phyloP scores from a whole-genome alignment of 345 rosid genomes.

The Acer saccharum region DNA sequence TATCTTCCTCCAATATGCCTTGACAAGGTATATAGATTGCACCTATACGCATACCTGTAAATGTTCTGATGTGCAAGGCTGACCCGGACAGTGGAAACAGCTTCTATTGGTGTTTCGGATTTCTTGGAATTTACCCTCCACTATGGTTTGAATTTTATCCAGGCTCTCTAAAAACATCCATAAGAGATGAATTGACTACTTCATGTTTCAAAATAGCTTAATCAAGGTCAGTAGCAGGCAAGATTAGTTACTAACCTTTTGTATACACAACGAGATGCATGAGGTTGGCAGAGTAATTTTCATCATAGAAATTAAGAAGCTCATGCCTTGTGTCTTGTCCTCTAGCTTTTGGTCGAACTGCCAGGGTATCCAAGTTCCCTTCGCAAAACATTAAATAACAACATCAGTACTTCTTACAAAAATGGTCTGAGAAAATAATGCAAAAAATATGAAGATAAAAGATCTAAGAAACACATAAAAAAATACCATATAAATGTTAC shows the following conservation, averaged over 20 bases:
- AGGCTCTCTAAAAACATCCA: slow-evolving; percentile 63
- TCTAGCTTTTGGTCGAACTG: slow-evolving; percentile 72
- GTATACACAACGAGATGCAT: slow-evolving; percentile 88
- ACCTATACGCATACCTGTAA: slow-evolving; percentile 57
- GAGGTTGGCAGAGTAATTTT: slow-evolving; percentile 85
- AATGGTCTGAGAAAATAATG: background rate
- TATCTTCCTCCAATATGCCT: background rate
- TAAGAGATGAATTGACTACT: slow-evolving; percentile 22
- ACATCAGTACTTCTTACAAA: slow-evolving; percentile 1
- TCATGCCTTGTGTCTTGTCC: slow-evolving; percentile 80
- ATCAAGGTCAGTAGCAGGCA: slow-evolving; percentile 2
- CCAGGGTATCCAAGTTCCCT: slow-evolving; percentile 93
- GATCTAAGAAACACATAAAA: background rate
- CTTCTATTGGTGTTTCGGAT: slow-evolving; percentile 55
- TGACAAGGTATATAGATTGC: slow-evolving; percentile 9
- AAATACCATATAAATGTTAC: background rate
- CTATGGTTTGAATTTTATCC: slow-evolving; percentile 64
- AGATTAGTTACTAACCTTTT: slow-evolving; percentile 56
- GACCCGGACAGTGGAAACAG: slow-evolving; percentile 61
- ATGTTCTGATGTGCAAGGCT: slow-evolving; percentile 80
- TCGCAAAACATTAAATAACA: slow-evolving; percentile 6
- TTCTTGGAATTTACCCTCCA: slow-evolving; percentile 70
- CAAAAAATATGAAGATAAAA: background rate
- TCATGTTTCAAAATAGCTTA: slow-evolving; percentile 5
- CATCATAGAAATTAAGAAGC: slow-evolving; percentile 81